Percentiles rank a stretch among this genome's conserved stretches.
These are phyloP conservation scores for Anethum foeniculum DNA, from an alignment of 140 eudicot genomes.

Conservation along the genomic window DNA sequence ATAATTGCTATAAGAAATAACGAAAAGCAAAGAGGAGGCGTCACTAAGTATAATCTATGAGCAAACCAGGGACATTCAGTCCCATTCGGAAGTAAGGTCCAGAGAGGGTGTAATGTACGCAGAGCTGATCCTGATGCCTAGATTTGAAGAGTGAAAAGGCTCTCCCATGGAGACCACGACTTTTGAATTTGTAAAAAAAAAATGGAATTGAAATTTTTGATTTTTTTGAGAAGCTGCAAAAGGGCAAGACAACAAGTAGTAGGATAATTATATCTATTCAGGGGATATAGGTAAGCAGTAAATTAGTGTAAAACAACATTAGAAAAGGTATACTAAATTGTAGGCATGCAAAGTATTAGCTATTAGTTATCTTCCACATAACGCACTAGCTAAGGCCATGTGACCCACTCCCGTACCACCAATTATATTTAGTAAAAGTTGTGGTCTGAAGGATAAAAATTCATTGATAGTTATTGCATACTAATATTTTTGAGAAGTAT, in stretches of 20 bases:
- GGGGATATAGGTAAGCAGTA: neutral
- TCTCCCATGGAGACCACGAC: neutral
- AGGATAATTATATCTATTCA: neutral
- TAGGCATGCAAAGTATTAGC: neutral
- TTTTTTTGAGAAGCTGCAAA: neutral
- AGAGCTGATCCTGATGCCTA: neutral
- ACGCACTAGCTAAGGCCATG: neutral
- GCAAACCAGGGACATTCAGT: neutral
- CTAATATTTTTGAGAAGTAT: neutral
- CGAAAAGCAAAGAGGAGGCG: neutral
- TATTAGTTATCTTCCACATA: neutral
- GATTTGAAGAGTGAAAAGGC: neutral
- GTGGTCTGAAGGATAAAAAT: neutral
- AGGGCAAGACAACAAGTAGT: neutral
- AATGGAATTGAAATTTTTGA: neutral
- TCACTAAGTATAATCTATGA: neutral
- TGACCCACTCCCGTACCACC: neutral
- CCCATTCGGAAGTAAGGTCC: neutral
- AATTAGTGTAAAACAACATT: neutral
- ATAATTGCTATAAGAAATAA: neutral
- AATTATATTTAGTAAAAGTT: neutral
- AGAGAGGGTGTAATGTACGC: neutral
- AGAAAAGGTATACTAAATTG: neutral
- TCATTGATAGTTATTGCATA: neutral
- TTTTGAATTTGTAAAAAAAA: neutral